A percentile compares a stretch with the other conserved stretches of the same genome.
Evolutionary conservation across 2,329 filamentous ascomycete species (phyloP).

Genomic region (Ascochyta fabae): DNA sequence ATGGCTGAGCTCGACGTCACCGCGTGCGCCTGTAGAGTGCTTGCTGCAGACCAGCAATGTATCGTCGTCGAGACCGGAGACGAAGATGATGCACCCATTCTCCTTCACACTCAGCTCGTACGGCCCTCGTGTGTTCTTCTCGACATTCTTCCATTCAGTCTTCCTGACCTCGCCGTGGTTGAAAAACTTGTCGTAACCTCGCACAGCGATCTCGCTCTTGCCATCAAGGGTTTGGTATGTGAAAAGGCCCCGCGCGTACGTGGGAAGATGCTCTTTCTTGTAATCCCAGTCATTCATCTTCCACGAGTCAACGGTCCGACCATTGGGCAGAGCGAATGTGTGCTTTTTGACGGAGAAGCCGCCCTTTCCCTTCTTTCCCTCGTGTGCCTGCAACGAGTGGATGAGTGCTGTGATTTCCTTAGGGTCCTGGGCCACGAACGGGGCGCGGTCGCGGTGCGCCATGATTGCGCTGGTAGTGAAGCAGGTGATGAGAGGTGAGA

Average conservation of each 20-base stretch:
- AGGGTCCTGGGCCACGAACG: constrained; percentile 72
- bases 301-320: constrained; percentile 85
- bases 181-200: constrained; percentile 99
- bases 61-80: constrained; percentile 87
- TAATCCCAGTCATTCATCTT: constrained; percentile 95
- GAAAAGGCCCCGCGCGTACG: constrained; percentile 92
- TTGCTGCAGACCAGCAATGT: constrained; percentile 97
- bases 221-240: constrained; percentile 74
- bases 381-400: constrained; percentile 66
- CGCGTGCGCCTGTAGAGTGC: constrained; percentile 87
- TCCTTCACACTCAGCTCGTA: constrained; percentile 98
- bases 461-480: constrained; percentile 47
- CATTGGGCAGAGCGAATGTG: constrained; percentile 72
- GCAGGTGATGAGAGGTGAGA: not conserved
- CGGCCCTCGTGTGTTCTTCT: constrained; percentile 76
- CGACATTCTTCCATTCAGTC: constrained; percentile 84
- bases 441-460: constrained; percentile 61
- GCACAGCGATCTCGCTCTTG: constrained; percentile 77
- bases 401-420: constrained; percentile 72
- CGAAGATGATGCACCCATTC: constrained; percentile 99
- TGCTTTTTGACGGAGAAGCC: constrained; percentile 79
- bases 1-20: constrained; percentile 77
- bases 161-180: constrained; percentile 82
- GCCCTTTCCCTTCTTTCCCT: constrained; percentile 52
- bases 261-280: constrained; percentile 84